Evolutionary conservation across 768 basidiomycete genomes (phyloP), one percentile per base, ranked within the genome.

Genomic region (Termitomyces sp.): DNA sequence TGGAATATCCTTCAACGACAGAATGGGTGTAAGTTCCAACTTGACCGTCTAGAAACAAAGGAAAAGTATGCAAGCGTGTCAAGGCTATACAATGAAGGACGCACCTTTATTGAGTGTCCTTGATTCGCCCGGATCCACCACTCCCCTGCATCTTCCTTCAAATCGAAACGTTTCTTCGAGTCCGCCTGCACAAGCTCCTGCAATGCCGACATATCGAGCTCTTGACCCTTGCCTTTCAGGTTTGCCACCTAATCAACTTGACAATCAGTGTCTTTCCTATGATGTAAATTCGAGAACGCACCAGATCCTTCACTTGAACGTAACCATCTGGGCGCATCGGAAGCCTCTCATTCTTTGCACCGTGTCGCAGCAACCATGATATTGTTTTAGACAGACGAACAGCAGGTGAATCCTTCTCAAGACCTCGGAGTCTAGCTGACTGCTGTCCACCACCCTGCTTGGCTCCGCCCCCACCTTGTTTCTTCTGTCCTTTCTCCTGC

Each of bases 51-150:
- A 59, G 26, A n/a, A 46, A 10, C 8, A 27, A 52, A 13, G 4
- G 34, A 24, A 13, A 13, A 29, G 29, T 22, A 31, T 29, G 1
- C 16, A 22, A 41, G 34, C 27, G 13, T 14, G 22, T 8, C 22
- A 32, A 47, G 5, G 22, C 16, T 5, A 43, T 5, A 39, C 10
- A 18, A 52, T 13, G 26, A 52, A 24, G 39, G 42, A 60, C 76
- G 26, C 59, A 87, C 93, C 78, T 86, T 81, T 46, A 96, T 75
- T 0, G 92, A 89, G 72, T 95, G 94, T 0, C 94, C 94, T 70
- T 95, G 94, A 63, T 91, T 93, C 8, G 94, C 94, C 36, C 88
- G 80, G 62, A 95, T 92, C 87, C 87, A 91, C 90, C 90, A 90
- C n/a, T 77, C 68, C 9, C 78, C 73, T 22, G 76, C 70, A 62